Evolutionary conservation across 768 basidiomycete species (phyloP).

Genomic region (Xanthoconium stramineum): DNA sequence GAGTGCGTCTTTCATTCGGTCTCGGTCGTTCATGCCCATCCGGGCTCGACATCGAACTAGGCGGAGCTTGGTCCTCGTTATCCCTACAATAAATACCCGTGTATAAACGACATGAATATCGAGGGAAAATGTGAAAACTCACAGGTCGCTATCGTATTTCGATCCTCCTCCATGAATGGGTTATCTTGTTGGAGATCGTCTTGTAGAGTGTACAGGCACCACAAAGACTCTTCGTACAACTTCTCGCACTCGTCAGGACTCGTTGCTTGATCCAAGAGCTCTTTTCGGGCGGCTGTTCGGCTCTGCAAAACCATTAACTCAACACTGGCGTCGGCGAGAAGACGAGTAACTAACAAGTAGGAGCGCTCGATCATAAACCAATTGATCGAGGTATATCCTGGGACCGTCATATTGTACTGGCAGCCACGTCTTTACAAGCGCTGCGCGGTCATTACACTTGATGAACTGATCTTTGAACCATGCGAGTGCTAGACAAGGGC

Average conservation of each 20-base stretch:
- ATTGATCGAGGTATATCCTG: constrained; percentile 81
- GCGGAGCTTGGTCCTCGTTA: constrained; percentile 79
- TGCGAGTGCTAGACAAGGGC: constrained; percentile 49
- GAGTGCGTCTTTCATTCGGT: constrained; percentile 71
- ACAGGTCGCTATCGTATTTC: constrained; percentile 77
- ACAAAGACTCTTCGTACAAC: constrained; percentile 91
- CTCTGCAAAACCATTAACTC: constrained; percentile 49
- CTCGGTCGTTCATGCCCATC: constrained; percentile 72
- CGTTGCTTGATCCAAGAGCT: constrained; percentile 75
- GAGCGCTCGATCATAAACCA: constrained; percentile 91
- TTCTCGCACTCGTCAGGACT: constrained; percentile 85
- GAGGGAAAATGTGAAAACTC: constrained; percentile 24
- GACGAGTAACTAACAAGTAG: constrained; percentile 57
- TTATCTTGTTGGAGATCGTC: constrained; percentile 86
- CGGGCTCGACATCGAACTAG: constrained; percentile 74
- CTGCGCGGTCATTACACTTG: constrained; percentile 90
- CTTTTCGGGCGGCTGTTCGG: constrained; percentile 87
- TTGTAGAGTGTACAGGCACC: constrained; percentile 89
- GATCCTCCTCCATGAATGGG: constrained; percentile 82
- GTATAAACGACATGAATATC: neutral
- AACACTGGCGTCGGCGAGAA: neutral
- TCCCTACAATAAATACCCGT: constrained; percentile 49
- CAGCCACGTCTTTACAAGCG: constrained; percentile 84
- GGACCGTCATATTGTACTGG: constrained; percentile 80
- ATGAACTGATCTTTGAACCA: constrained; percentile 96